Percentiles rank a stretch among this genome's conserved stretches.
These are phyloP conservation scores for Solanum medicagineum DNA, from an alignment of 257 asterid genomes.

Conservation along the genomic window DNA sequence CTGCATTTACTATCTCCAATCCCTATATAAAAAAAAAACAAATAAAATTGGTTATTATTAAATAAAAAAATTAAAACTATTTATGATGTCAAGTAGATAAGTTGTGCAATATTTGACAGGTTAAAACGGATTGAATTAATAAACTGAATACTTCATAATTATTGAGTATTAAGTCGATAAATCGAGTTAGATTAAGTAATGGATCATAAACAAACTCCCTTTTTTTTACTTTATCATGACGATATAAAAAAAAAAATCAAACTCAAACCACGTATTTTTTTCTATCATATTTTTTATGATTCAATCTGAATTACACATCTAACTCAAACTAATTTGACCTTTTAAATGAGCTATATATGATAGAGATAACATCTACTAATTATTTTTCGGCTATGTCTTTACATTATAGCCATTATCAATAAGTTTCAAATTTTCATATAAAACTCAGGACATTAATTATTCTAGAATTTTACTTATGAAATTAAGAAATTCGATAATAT, in stretches of 20 bases:
- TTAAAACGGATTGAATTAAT: not conserved
- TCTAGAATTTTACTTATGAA: no score
- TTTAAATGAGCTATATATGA: no score
- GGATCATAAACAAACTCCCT: not conserved
- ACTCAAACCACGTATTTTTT: not conserved
- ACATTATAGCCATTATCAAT: not conserved
- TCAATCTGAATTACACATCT: no score
- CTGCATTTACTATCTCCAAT: conserved; percentile 44
- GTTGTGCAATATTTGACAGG: not conserved
- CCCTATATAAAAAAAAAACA: conserved; percentile 30
- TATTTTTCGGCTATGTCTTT: no score
- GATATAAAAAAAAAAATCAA: not conserved
- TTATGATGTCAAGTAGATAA: not conserved
- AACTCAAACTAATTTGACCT: no score
- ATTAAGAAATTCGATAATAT: no score
- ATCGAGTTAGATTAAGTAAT: not conserved
- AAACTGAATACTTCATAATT: not conserved
- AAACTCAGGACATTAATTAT: not conserved
- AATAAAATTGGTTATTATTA: not conserved
- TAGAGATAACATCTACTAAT: no score
- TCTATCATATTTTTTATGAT: not conserved
- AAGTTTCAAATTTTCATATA: not conserved
- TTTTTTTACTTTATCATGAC: not conserved
- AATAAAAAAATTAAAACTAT: not conserved
- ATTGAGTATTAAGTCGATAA: not conserved